Percentiles rank a stretch among this genome's conserved stretches.
Conservation (phyloP, 495 filamentous ascomycete genomes). For the Annulohypoxylon nitens region DNA sequence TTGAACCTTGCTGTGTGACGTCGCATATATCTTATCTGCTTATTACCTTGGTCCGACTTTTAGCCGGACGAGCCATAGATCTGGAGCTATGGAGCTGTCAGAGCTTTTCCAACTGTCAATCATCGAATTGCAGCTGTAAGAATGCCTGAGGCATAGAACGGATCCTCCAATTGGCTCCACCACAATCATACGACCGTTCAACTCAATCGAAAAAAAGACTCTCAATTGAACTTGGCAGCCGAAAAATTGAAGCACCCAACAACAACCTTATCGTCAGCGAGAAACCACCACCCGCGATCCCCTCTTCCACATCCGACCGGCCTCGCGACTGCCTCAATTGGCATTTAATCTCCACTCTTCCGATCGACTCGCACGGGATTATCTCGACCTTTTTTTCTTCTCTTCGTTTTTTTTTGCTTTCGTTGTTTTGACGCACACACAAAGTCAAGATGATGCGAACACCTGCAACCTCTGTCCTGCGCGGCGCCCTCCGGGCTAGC, state of each 20-base stretch:
- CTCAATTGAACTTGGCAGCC: constrained; percentile 39
- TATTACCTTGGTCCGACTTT: constrained; percentile 51
- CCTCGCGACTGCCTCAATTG: constrained; percentile 55
- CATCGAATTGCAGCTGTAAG: constrained; percentile 8
- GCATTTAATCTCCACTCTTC: constrained; percentile 58
- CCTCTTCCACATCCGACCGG: constrained; percentile 41
- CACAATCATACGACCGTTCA: constrained; percentile 48
- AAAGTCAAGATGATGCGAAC: constrained; percentile 58
- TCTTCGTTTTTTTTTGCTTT: constrained; percentile 14
- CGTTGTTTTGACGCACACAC: neutral
- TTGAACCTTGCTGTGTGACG: constrained; percentile 29
- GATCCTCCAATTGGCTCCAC: constrained; percentile 47
- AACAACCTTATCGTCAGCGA: constrained; percentile 49
- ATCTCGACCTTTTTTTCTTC: constrained; percentile 27
- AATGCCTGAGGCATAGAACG: constrained; percentile 36
- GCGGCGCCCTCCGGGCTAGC: constrained; percentile 59
- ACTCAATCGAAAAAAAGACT: constrained; percentile 47
- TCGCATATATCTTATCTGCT: constrained; percentile 17
- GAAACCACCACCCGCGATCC: constrained; percentile 46
- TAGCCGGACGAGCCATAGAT: constrained; percentile 28
- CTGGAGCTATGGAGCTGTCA: constrained; percentile 35
- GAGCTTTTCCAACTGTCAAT: constrained; percentile 30
- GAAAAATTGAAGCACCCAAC: constrained; percentile 27
- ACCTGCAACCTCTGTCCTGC: constrained; percentile 54
- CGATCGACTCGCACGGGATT: constrained; percentile 43